phyloP scores from a whole-genome alignment of 177 flowering plant species.

The Vitis hybrid region DNA sequence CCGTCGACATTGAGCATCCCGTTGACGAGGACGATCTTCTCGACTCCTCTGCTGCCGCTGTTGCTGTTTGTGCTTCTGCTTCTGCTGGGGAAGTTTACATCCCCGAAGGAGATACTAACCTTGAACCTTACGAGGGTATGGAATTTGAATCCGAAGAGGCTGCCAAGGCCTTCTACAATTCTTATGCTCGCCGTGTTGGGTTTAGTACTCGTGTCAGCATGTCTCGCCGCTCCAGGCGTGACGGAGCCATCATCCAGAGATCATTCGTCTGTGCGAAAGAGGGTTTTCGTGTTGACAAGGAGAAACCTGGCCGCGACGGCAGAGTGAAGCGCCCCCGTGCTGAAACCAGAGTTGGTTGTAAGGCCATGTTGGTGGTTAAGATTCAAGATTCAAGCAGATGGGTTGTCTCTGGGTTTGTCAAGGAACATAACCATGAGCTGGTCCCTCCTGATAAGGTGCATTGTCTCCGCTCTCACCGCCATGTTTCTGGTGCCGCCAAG shows the following conservation, averaged over 20 bases:
- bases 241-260: conserved; percentile 25
- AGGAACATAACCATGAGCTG: conserved; percentile 35
- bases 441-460: conserved; percentile 27
- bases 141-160: conserved; percentile 72
- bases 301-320: conserved; percentile 1
- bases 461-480: conserved; percentile 25
- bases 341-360: conserved; percentile 33
- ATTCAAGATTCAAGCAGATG: conserved; percentile 35
- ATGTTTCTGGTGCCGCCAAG: conserved; percentile 24
- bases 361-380: conserved; percentile 33
- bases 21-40: conserved; percentile 10
- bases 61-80: conserved; percentile 5
- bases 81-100: conserved; percentile 14
- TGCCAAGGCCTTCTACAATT: conserved; percentile 61
- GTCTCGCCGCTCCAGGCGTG: conserved; percentile 24
- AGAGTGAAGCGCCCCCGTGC: conserved; percentile 21
- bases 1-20: conserved; percentile 17
- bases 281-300: conserved; percentile 20
- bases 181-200: conserved; percentile 49
- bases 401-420: conserved; percentile 29
- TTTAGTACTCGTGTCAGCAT: conserved; percentile 24
- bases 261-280: conserved; percentile 26
- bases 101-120: conserved; percentile 33
- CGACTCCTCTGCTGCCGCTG: not conserved
- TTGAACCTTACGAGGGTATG: conserved; percentile 71